Evolutionary conservation across 257 asterid genomes (phyloP).

Genomic region (Solanum arcanum): DNA sequence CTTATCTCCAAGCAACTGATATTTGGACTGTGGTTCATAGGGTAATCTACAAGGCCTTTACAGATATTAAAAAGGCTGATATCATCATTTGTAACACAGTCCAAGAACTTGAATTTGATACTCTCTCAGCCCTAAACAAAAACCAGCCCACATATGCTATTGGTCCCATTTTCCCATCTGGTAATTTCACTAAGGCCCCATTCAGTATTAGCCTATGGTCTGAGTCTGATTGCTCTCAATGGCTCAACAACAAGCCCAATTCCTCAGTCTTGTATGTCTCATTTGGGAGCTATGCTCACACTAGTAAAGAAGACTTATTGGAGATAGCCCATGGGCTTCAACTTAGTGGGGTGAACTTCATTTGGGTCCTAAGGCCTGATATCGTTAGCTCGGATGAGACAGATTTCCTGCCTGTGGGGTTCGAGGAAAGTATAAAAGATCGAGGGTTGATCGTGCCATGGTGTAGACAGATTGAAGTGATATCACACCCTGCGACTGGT

Average conservation of each 20-base stretch:
- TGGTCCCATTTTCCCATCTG: conserved; percentile 49
- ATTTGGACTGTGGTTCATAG: conserved; percentile 41
- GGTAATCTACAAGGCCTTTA: conserved; percentile 55
- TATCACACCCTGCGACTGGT: conserved; percentile 52
- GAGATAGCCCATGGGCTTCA: conserved; percentile 61
- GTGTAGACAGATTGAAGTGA: conserved; percentile 53
- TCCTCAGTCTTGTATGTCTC: conserved; percentile 61
- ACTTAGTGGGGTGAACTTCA: conserved; percentile 33
- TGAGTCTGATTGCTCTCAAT: conserved; percentile 57
- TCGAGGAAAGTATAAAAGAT: conserved; percentile 17
- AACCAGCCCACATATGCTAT: conserved; percentile 46
- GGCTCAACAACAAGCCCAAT: conserved; percentile 46
- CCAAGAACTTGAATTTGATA: conserved; percentile 44
- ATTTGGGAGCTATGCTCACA: conserved; percentile 66
- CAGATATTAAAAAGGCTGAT: conserved; percentile 39
- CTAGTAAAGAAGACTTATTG: conserved; percentile 37
- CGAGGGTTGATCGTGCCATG: conserved; percentile 48
- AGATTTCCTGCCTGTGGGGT: conserved; percentile 29
- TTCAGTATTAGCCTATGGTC: conserved; percentile 60
- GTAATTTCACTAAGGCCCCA: conserved; percentile 24
- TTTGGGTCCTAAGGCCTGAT: conserved; percentile 70
- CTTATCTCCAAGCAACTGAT: conserved; percentile 50
- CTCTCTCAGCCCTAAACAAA: conserved; percentile 34
- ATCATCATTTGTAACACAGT: conserved; percentile 61
- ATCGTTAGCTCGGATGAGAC: conserved; percentile 41